Conservation (phyloP, 768 basidiomycete genomes). For the Hygrophorus pudorinus region DNA sequence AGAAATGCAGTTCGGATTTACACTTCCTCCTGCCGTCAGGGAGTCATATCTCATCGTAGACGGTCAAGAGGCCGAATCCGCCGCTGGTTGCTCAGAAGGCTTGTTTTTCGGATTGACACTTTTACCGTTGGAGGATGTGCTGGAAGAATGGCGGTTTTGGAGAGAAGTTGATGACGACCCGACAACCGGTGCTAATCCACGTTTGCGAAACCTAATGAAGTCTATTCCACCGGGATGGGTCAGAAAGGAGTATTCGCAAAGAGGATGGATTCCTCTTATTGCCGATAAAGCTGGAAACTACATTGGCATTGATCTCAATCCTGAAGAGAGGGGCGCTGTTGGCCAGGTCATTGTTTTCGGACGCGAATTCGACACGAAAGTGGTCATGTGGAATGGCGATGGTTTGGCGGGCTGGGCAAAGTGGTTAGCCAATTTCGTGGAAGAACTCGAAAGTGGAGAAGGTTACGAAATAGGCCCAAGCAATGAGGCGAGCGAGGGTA, state of each 20-base stretch:
- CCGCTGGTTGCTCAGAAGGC: conserved; percentile 82
- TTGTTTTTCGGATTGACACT: conserved; percentile 95
- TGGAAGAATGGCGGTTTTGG: conserved; percentile 97
- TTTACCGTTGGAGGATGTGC: conserved; percentile 83
- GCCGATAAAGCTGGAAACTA: conserved; percentile 95
- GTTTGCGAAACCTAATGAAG: conserved; percentile 68
- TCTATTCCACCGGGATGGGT: conserved; percentile 89
- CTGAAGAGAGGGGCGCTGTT: conserved; percentile 57
- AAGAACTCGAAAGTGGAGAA: conserved; percentile 86
- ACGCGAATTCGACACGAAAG: conserved; percentile 97
- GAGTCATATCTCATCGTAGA: conserved; percentile 86
- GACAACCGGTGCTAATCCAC: conserved; percentile 67
- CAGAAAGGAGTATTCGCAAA: conserved; percentile 79
- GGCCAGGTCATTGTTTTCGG: conserved; percentile 99
- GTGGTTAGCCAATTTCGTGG: conserved; percentile 86
- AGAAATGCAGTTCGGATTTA: conserved; percentile 76
- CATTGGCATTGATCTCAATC: conserved; percentile 90
- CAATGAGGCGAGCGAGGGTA: conserved; percentile 53
- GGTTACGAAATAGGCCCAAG: conserved; percentile 68
- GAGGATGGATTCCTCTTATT: conserved; percentile 95
- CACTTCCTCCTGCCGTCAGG: conserved; percentile 77
- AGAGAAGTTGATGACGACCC: conserved; percentile 88
- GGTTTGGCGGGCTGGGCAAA: conserved; percentile 89
- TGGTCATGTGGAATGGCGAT: conserved; percentile 89
- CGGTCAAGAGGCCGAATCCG: conserved; percentile 88